Evolutionary conservation across 345 rosid genomes (phyloP), one percentile per base, ranked within the genome.

Genomic region (Orychophragmus violaceus): DNA sequence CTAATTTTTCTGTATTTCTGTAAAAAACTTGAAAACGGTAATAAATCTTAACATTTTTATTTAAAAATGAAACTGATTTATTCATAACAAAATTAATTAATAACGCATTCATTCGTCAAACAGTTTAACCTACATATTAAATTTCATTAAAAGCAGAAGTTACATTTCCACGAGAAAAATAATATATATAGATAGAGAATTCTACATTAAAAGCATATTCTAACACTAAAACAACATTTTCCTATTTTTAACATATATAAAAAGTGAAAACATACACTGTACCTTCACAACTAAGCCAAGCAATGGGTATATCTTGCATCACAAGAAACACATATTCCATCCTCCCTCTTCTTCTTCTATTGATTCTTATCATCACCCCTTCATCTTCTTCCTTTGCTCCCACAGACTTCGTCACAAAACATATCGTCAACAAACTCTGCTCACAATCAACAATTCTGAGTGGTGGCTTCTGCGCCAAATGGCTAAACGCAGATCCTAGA

Each of bases 401-500:
- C 37, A 37, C 14, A 28, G 70, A 66, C 14, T 53, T 66, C 14
- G 70, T 66, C 28, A 52, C 70, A 41, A 53, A 66, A 27, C 29
- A 39, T 2, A 19, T 66, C 52, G 28, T 66, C 61, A 18, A 37
- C 52, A 3, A 65, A 6, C 52, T 66, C 21, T 66, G 70, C 33
- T 27, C 37, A 52, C 1, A 18, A 1, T 3, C 41, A 3, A 8
- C 11, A 6, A 8, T n/a, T 45, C 1, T 0, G 8, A 11, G 1
- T 5, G 21, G 1, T 39, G 18, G 19, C 3, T 66, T 66, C 19
- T 66, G 70, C 62, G 4, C 19, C 61, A 28, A 6, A 25, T 66
- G 70, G 70, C 22, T 66, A 29, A 29, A 17, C 12, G 39, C 45
- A 42, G 71, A 44, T 44, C 7, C 1, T 7, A 22, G 3, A 11